Evolutionary conservation across 352 stramenopile genomes (phyloP), one percentile per base, ranked within the genome.

Genomic region (Pythium pyrilobum): DNA sequence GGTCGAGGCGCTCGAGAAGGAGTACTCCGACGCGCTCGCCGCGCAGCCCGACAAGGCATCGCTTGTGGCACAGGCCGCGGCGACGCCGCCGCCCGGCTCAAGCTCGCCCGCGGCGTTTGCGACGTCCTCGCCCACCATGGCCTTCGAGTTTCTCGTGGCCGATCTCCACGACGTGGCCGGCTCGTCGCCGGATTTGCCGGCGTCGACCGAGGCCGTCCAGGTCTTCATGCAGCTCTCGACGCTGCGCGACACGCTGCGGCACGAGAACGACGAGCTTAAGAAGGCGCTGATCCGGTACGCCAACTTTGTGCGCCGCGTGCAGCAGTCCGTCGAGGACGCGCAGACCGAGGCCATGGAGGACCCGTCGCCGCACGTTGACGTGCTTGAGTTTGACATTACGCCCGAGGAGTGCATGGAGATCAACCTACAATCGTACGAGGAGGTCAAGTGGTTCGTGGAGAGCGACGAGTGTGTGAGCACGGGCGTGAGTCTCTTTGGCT

Each of bases 171-270:
- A 66, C 29, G 12, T 57, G 4, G 46, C n/a, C 13, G 45, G 37
- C 16, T 32, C 50, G 0, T 52, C 50, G 4, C 49, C 49, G 23
- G 31, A 52, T 18, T 36, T 41, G 4, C 40, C 45, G 13, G 52
- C 61, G 3, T 56, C 61, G 10, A 34, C 37, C n/a, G 45, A 59
- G 18, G 41, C 53, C 25, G 39, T 71, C 9, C 47, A 73, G 49
- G 48, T 70, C 25, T 89, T 87, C 57, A 66, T 72, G 58, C 55
- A 81, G 38, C 50, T 83, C 32, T 75, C 72, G 37, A 60, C 67
- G 25, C 55, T 71, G 18, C 80, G 80, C 25, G 73, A 89, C 46
- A 58, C 64, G 39, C 67, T 89, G 13, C 56, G 65, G 10, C 51
- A 64, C 45, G 75, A 81, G 48, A 82, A 85, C 46, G 66, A 80